Percentiles rank a stretch among this genome's conserved stretches.
These are phyloP conservation scores for Pichia nakasei DNA, from an alignment of 805 yeast genomes.

Conservation along the genomic window DNA sequence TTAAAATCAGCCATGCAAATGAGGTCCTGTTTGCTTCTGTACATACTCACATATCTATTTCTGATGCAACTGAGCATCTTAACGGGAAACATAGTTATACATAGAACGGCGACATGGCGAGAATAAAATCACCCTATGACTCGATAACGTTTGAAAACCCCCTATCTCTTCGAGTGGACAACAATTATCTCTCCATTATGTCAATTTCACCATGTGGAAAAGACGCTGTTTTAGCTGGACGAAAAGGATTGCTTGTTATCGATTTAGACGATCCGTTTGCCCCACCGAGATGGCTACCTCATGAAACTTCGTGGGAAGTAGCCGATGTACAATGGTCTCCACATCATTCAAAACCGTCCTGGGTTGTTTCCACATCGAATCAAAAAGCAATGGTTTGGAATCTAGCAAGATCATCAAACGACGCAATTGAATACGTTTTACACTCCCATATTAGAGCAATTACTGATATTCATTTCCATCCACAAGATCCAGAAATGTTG, in stretches of 20 bases:
- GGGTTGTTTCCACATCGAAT: slow-evolving; percentile 91
- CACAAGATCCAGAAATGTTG: slow-evolving; percentile 71
- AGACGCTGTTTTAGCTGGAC: slow-evolving; percentile 85
- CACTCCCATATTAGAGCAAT: slow-evolving; percentile 92
- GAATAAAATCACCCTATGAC: slow-evolving; percentile 20
- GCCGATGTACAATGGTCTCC: slow-evolving; percentile 99
- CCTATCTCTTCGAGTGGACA: slow-evolving; percentile 78
- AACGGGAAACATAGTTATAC: too few species aligned
- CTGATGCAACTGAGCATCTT: too few species aligned
- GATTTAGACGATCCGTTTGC: slow-evolving; percentile 93
- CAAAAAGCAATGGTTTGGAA: slow-evolving; percentile 97
- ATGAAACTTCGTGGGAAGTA: slow-evolving; percentile 93
- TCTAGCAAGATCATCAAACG: slow-evolving; percentile 47
- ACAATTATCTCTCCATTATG: slow-evolving; percentile 79
- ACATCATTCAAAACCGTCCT: slow-evolving; percentile 70
- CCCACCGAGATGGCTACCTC: slow-evolving; percentile 90
- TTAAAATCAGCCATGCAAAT: too few species aligned
- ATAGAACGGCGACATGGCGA: slow-evolving; percentile 4
- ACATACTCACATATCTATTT: too few species aligned
- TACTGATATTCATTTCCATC: slow-evolving; percentile 91
- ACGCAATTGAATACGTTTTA: slow-evolving; percentile 77
- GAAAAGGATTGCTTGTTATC: slow-evolving; percentile 78
- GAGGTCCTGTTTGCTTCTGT: too few species aligned
- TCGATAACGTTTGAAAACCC: slow-evolving; percentile 72
- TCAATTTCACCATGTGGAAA: slow-evolving; percentile 83